Conservation (phyloP, 495 filamentous ascomycete species). For the Parachaetomium inaequale region DNA sequence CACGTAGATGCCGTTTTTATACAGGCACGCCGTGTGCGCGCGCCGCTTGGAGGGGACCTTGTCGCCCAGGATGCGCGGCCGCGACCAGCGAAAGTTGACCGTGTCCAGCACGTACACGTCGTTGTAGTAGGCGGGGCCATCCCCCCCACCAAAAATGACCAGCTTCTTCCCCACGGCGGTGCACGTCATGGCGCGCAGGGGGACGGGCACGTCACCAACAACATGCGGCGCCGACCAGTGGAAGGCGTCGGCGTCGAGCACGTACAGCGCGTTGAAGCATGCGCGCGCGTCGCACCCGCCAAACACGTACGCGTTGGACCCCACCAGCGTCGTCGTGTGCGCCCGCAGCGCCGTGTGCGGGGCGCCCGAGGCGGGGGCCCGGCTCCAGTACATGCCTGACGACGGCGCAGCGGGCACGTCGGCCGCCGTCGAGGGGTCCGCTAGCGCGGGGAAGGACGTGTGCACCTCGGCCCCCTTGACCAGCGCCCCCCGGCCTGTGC, state of each 20-base stretch:
- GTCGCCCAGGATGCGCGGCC: constrained; percentile 52
- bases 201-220: constrained; percentile 57
- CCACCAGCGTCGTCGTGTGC: constrained; percentile 59
- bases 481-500: constrained; percentile 29
- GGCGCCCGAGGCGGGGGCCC: constrained; percentile 53
- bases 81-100: constrained; percentile 57
- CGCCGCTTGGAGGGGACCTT: constrained; percentile 52
- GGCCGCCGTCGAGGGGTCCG: constrained; percentile 53
- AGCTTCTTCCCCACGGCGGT: constrained; percentile 64
- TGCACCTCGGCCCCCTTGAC: constrained; percentile 37
- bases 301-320: constrained; percentile 60
- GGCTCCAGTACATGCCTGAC: constrained; percentile 67
- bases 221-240: constrained; percentile 59
- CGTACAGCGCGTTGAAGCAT: constrained; percentile 64
- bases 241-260: constrained; percentile 62
- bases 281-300: constrained; percentile 61
- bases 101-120: constrained; percentile 67
- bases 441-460: constrained; percentile 52
- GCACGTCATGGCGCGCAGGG: constrained; percentile 62
- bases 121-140: constrained; percentile 65
- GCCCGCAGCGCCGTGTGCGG: constrained; percentile 56
- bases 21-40: constrained; percentile 63
- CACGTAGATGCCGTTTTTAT: constrained; percentile 63
- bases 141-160: constrained; percentile 62
- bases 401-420: constrained; percentile 59